A percentile compares a stretch with the other conserved stretches of the same genome.
Evolutionary conservation across 768 basidiomycete genomes (phyloP).

Genomic region (Leccinum longicurvipes): DNA sequence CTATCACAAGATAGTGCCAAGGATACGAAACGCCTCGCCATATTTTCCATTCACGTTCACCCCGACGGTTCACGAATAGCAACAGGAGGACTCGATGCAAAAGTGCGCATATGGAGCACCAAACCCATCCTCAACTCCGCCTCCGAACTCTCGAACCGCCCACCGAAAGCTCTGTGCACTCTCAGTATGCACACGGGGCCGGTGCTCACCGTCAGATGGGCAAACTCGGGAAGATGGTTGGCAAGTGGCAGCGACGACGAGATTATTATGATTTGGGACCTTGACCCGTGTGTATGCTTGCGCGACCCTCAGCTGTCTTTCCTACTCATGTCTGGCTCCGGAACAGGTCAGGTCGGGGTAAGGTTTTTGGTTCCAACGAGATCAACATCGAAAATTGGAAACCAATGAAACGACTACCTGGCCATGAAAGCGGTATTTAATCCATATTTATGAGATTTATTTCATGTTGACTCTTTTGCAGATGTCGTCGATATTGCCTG

Average conservation of each 20-base stretch:
- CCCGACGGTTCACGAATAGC: slow-evolving; percentile 95
- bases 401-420: slow-evolving; percentile 84
- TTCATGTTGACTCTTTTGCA: slow-evolving; percentile 29
- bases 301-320: neutral
- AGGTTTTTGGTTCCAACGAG: slow-evolving; percentile 93
- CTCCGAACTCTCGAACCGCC: slow-evolving; percentile 61
- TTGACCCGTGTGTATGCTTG: slow-evolving; percentile 73
- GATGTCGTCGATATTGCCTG: slow-evolving; percentile 96
- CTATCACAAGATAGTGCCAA: slow-evolving; percentile 42
- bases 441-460: neutral
- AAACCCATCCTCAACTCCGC: slow-evolving; percentile 83
- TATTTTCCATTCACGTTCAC: slow-evolving; percentile 92
- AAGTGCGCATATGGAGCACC: slow-evolving; percentile 97
- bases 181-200: slow-evolving; percentile 93
- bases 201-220: slow-evolving; percentile 90
- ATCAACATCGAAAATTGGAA: slow-evolving; percentile 98
- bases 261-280: slow-evolving; percentile 95
- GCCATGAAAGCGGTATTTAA: slow-evolving; percentile 85
- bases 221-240: slow-evolving; percentile 88
- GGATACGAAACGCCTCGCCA: slow-evolving; percentile 64
- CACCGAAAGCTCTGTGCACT: slow-evolving; percentile 87
- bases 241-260: slow-evolving; percentile 97
- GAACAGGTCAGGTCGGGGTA: slow-evolving; percentile 70
- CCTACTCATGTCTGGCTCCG: slow-evolving; percentile 5
- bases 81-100: slow-evolving; percentile 95